Evolutionary conservation across 805 yeast species (phyloP).

Genomic region (Teunomyces aglyptinius): DNA sequence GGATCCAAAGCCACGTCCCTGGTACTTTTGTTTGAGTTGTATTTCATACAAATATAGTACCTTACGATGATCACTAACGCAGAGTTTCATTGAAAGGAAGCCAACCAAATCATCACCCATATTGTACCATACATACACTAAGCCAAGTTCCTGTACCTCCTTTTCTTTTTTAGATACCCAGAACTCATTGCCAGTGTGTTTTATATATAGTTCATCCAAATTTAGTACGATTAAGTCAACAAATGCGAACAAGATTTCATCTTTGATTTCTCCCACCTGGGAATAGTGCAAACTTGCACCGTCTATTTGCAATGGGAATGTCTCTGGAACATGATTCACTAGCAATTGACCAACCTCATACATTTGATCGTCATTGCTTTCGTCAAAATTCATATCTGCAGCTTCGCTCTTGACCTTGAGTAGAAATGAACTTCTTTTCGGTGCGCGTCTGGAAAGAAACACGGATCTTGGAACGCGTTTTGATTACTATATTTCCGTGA

Average conservation of each 20-base stretch:
- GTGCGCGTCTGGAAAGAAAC: background rate
- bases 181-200: slow-evolving; percentile 27
- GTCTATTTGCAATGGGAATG: background rate
- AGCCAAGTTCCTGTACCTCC: slow-evolving; percentile 49
- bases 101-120: slow-evolving; percentile 26
- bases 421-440: background rate
- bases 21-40: slow-evolving; percentile 40
- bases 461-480: background rate
- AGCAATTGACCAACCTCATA: background rate
- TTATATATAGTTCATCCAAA: slow-evolving; percentile 25
- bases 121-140: slow-evolving; percentile 40
- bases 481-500: background rate
- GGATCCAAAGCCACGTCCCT: slow-evolving; percentile 39
- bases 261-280: background rate
- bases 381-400: background rate
- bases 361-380: background rate
- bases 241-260: slow-evolving; percentile 9
- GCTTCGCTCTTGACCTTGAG: background rate
- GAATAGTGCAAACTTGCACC: background rate
- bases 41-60: slow-evolving; percentile 58
- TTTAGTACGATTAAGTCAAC: slow-evolving; percentile 25
- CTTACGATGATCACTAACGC: slow-evolving; percentile 33
- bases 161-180: slow-evolving; percentile 43
- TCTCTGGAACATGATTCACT: background rate
- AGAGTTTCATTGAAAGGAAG: slow-evolving; percentile 48